Evolutionary conservation across 1,139 yeast species (phyloP), one percentile per base, ranked within the genome.

Genomic region (Saccharomyces hybrid): DNA sequence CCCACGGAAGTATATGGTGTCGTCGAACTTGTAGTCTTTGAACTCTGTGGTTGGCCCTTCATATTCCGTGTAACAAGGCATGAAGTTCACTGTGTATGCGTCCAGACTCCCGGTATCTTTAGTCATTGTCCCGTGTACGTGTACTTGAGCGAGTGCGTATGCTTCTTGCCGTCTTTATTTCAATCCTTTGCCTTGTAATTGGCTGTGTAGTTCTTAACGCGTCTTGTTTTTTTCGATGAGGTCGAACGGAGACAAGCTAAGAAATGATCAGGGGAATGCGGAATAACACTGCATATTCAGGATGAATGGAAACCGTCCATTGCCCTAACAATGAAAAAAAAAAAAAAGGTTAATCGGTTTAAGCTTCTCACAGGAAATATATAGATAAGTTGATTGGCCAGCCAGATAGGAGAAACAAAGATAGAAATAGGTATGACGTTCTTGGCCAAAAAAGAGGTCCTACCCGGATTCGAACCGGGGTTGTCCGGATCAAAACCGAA

Each of bases 391-490:
- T 8, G 19, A 38, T 16, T 8, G 44, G 44, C 44, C 14, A 38
- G 44, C 44, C 44, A 38, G 19, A 19, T 1, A 34, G 7, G 9
- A 14, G 9, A 38, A 38, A 16, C 16, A 38, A 38, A 16, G 9
- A 9, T 14, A 34, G 42, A 4, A 7, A 7, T 27, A 27, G 12
- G 6, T 3, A 28, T 28, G 31, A 9, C 31, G 31, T 28, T 9
- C 2, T 6, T 28, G 31, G 24, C 5, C 14, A 8, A 75, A 76
- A 76, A 65, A 64, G 57, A 84, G 90, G 89, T 84, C 89, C 83
- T 82, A 82, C 89, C 90, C 90, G 90, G 91, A 84, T 83, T 85
- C 91, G 91, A 86, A 85, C 91, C 86, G 91, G 89, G 89, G 91
- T 86, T 83, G 82, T 78, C 75, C 84, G 90, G 89, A 84, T 78